phyloP scores from a whole-genome alignment of 2,329 filamentous ascomycete species.

The Dactylellina drechsleri region DNA sequence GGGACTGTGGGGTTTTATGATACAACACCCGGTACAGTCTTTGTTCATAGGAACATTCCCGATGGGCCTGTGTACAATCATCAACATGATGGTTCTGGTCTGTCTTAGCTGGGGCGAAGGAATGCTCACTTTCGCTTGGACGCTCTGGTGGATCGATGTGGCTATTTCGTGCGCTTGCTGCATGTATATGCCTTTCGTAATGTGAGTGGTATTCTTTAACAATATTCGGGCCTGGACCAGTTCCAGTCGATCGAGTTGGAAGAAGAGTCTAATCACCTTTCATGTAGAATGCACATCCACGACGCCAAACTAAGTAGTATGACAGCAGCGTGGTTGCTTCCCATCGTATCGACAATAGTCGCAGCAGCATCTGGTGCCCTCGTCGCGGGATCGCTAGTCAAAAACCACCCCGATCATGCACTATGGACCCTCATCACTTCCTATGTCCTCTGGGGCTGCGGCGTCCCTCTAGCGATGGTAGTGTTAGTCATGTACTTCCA shows the following conservation, averaged over 20 bases:
- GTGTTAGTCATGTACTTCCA: conserved; percentile 68
- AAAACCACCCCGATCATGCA: conserved; percentile 65
- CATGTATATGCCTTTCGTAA: conserved; percentile 69
- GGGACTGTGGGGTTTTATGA: conserved; percentile 73
- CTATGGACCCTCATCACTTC: conserved; percentile 72
- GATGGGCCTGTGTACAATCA: conserved; percentile 75
- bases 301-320: conserved; percentile 68
- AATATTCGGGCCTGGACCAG: too few species aligned
- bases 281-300: conserved; percentile 58
- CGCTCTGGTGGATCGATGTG: conserved; percentile 70
- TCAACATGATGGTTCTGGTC: conserved; percentile 72
- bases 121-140: conserved; percentile 69
- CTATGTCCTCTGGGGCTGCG: conserved; percentile 76
- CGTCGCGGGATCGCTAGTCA: conserved; percentile 70
- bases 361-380: conserved; percentile 73
- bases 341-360: conserved; percentile 74
- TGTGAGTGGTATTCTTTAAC: conserved; percentile 62
- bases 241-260: too few species aligned
- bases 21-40: conserved; percentile 73
- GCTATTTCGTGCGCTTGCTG: conserved; percentile 68
- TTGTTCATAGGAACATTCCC: conserved; percentile 76
- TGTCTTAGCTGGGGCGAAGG: conserved; percentile 72
- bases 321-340: conserved; percentile 73
- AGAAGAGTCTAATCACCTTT: too few species aligned
- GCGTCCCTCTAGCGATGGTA: conserved; percentile 70